phyloP scores from a whole-genome alignment of 495 filamentous ascomycete species.

The Trichoderma gamsii region DNA sequence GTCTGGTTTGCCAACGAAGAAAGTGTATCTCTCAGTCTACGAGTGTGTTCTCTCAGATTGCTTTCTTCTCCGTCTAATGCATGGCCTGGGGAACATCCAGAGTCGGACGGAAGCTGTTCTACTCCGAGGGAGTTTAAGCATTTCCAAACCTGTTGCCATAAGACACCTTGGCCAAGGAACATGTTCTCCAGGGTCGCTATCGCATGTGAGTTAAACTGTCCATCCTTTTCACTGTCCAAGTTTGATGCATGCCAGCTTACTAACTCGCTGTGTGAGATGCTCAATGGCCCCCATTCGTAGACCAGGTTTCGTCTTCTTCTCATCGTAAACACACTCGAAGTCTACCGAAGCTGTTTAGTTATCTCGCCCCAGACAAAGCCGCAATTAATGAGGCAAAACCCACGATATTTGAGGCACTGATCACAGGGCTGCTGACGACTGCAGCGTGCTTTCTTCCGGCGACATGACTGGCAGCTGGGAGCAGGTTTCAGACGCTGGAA shows the following conservation, averaged over 20 bases:
- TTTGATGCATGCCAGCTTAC: not conserved
- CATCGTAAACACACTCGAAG: not conserved
- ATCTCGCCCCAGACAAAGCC: too few relatives aligned
- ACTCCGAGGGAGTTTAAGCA: not conserved
- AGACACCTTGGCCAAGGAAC: not conserved
- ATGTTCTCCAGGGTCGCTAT: not conserved
- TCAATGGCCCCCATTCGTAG: not conserved
- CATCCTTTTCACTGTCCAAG: not conserved
- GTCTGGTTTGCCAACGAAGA: too few relatives aligned
- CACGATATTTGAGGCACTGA: too few relatives aligned
- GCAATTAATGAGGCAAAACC: too few relatives aligned
- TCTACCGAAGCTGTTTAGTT: not conserved
- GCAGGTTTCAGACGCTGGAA: too few relatives aligned
- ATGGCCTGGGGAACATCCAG: not conserved
- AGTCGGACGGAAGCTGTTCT: not conserved
- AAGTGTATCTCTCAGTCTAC: too few relatives aligned
- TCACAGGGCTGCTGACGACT: too few relatives aligned
- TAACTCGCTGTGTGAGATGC: not conserved
- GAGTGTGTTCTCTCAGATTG: too few relatives aligned
- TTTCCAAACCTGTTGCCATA: not conserved
- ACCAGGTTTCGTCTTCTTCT: not conserved
- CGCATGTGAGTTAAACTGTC: not conserved
- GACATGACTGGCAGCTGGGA: too few relatives aligned
- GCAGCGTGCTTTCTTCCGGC: too few relatives aligned
- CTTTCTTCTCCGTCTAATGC: not conserved